Evolutionary conservation across 1,139 yeast genomes (phyloP), one percentile per base, ranked within the genome.

Genomic region (Lodderomyces theae): DNA sequence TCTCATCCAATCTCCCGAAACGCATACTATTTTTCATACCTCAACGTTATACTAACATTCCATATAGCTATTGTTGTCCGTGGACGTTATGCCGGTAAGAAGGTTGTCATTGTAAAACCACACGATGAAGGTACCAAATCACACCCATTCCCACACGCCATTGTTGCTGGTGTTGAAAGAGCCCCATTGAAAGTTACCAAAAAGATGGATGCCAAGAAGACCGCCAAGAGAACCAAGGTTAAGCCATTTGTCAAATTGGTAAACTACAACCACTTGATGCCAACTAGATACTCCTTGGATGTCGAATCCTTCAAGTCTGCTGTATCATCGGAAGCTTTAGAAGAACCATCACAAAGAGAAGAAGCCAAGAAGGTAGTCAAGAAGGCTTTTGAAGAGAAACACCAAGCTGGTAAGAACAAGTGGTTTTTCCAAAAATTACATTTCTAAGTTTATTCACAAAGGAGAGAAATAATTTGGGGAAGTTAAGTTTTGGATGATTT

Each of bases 81-180:
- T 77, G 99, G 99, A 72, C 94, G 98, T 82, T 92, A 82, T 87
- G 99, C 99, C 74, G 99, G 99, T 82, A 92, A 90, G 88, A 94
- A 94, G 86, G 98, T 94, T 60, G 98, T 94, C 73, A 89, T 94
- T 73, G 92, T 94, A 72, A 89, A 88, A 79, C 94, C 97, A 63
- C 95, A 87, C 74, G 98, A 94, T 70, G 97, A 92, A 68, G 99
- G 99, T 71, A 82, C 97, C 79, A 94, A 92, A 80, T 71, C 95
- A 54, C 97, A 92, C 82, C 95, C 95, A 67, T 94, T 90, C 86
- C 96, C 97, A 71, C 98, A 94, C 69, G 98, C 98, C 71, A 82
- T 94, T 63, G 98, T 94, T 66, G 97, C 96, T 60, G 99, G 99
- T 83, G 84, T 92, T 64, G 98, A 94, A 82, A 87, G 97, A 76